These are phyloP conservation scores for Amaranthus palmeri DNA, from an alignment of 148 eudicot genomes.

Conservation along the genomic window DNA sequence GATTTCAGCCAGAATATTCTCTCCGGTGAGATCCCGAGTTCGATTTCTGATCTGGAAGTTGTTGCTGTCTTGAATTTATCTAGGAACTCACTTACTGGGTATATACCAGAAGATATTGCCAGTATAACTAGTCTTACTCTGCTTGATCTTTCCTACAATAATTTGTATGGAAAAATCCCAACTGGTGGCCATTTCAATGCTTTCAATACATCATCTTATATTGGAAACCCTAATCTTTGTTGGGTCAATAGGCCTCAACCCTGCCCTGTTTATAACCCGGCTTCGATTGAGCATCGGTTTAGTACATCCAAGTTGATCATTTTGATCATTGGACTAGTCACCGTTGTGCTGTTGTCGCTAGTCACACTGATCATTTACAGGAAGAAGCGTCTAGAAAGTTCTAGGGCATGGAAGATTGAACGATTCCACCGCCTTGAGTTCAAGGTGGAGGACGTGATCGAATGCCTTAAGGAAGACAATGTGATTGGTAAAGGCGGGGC, in stretches of 20 bases:
- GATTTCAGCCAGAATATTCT: constrained; percentile 50
- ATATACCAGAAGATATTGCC: constrained; percentile 36
- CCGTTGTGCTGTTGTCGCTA: constrained; percentile 22
- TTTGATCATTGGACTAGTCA: constrained; percentile 20
- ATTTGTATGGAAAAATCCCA: constrained; percentile 45
- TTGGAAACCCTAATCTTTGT: constrained; percentile 53
- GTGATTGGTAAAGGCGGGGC: constrained; percentile 92
- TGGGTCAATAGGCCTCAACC: constrained; percentile 9
- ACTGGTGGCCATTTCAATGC: constrained; percentile 35
- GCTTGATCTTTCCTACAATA: constrained; percentile 47
- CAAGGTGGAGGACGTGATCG: constrained; percentile 61
- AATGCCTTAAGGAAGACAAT: constrained; percentile 73
- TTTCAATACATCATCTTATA: constrained; percentile 36
- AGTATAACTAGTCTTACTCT: constrained; percentile 22
- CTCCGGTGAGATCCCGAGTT: constrained; percentile 37
- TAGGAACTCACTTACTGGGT: constrained; percentile 37
- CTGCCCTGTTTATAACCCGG: constrained; percentile 35
- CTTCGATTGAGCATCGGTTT: constrained; percentile 5
- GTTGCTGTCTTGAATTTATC: constrained; percentile 38
- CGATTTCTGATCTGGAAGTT: constrained; percentile 19
- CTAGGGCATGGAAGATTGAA: constrained; percentile 67
- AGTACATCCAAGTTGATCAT: constrained; percentile 31
- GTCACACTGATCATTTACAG: constrained; percentile 27
- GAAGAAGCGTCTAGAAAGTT: constrained; percentile 38
- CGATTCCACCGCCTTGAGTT: constrained; percentile 69